Evolutionary conservation across 2,329 filamentous ascomycete genomes (phyloP).

Genomic region (Trichophyton rubrum): DNA sequence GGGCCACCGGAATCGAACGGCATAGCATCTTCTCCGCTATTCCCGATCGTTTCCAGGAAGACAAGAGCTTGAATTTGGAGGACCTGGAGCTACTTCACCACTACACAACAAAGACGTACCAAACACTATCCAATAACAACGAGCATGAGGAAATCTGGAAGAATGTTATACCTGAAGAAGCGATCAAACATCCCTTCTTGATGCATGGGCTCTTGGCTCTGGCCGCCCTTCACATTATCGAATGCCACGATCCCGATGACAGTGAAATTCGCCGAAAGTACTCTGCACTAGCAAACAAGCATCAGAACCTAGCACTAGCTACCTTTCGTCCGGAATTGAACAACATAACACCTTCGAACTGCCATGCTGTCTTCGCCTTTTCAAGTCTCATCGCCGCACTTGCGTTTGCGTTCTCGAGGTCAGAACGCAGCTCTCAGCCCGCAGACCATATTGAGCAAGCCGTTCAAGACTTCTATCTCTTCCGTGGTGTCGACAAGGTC

Average conservation of each 20-base stretch:
- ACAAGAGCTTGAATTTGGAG: slow-evolving; percentile 19
- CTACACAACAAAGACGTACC: slow-evolving; percentile 27
- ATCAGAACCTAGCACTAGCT: slow-evolving; percentile 17
- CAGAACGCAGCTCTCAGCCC: slow-evolving; percentile 12
- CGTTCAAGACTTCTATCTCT: slow-evolving; percentile 18
- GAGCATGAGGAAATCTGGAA: slow-evolving; percentile 17
- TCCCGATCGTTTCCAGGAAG: slow-evolving; percentile 10
- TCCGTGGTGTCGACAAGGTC: slow-evolving; percentile 21
- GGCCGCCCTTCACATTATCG: slow-evolving; percentile 17
- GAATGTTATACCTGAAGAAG: slow-evolving; percentile 16
- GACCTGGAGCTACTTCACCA: slow-evolving; percentile 35
- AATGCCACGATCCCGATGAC: slow-evolving; percentile 15
- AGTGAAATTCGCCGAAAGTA: slow-evolving; percentile 18
- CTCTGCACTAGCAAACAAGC: slow-evolving; percentile 19
- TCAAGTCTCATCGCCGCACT: slow-evolving; percentile 22
- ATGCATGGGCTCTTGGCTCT: slow-evolving; percentile 20
- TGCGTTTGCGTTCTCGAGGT: slow-evolving; percentile 20
- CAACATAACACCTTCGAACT: slow-evolving; percentile 21
- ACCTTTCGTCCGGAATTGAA: slow-evolving; percentile 19
- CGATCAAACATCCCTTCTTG: slow-evolving; percentile 17
- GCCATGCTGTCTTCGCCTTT: slow-evolving; percentile 23
- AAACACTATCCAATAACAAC: slow-evolving; percentile 16
- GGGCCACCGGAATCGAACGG: slow-evolving; percentile 9
- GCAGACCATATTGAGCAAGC: slow-evolving; percentile 17
- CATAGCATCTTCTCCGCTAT: slow-evolving; percentile 14